A percentile compares a stretch with the other conserved stretches of the same genome.
phyloP scores from a whole-genome alignment of 2,329 filamentous ascomycete genomes.

The Blastomyces gilchristii region DNA sequence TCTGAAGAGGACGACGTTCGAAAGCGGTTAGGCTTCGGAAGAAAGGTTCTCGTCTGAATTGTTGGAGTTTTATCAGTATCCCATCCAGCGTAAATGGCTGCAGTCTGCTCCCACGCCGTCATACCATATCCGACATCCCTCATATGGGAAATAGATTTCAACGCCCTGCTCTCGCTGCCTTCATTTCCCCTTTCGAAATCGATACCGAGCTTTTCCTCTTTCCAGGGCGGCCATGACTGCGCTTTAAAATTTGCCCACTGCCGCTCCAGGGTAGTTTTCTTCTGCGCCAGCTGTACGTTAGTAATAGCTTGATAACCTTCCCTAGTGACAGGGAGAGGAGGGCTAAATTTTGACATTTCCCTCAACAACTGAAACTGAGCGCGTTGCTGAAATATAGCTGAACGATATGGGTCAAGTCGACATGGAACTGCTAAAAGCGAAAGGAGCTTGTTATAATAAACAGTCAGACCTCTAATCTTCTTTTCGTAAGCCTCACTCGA shows the following conservation, averaged over 20 bases:
- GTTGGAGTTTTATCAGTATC: constrained; percentile 54
- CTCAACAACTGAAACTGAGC: constrained; percentile 49
- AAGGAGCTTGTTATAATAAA: constrained; percentile 42
- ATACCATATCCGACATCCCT: constrained; percentile 48
- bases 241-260: constrained; percentile 51
- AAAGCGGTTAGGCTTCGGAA: constrained; percentile 18
- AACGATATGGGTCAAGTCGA: constrained; percentile 40
- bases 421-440: constrained; percentile 41
- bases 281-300: constrained; percentile 47
- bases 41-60: constrained; percentile 47
- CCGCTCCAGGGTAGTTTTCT: constrained; percentile 46
- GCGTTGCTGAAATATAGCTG: constrained; percentile 41
- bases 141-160: constrained; percentile 46
- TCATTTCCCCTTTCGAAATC: constrained; percentile 48
- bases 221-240: constrained; percentile 56
- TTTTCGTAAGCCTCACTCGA: constrained; percentile 9
- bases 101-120: constrained; percentile 44
- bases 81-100: constrained; percentile 49
- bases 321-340: constrained; percentile 46
- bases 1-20: background rate
- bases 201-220: constrained; percentile 50
- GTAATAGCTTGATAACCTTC: constrained; percentile 48
- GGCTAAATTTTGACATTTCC: constrained; percentile 46
- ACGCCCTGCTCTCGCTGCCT: constrained; percentile 48
- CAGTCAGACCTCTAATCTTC: constrained; percentile 25